Percentiles rank a stretch among this genome's conserved stretches.
Conservation (phyloP, 805 yeast genomes). For the Candida anglica region DNA sequence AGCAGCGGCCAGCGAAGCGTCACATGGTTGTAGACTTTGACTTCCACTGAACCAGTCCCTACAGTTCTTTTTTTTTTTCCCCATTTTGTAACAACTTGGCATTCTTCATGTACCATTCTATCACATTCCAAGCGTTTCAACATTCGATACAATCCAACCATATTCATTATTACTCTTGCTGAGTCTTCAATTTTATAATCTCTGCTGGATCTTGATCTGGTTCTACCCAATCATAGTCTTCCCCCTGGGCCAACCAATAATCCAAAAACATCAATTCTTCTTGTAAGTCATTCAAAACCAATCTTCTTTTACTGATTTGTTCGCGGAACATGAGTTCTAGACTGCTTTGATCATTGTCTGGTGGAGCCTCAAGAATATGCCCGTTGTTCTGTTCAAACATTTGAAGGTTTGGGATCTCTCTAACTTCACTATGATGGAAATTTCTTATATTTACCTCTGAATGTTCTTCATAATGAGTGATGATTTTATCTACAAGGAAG, state of each 20-base stretch:
- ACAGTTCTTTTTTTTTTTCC: too few relatives aligned
- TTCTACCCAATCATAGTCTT: conserved; percentile 38
- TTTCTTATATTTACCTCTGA: conserved; percentile 38
- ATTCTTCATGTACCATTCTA: too few relatives aligned
- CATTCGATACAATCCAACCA: too few relatives aligned
- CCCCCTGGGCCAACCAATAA: conserved; percentile 35
- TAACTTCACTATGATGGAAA: conserved; percentile 30
- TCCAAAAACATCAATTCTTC: conserved; percentile 34
- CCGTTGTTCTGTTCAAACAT: conserved; percentile 15
- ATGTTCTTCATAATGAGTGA: conserved; percentile 39
- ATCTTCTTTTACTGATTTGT: conserved; percentile 21
- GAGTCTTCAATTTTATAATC: conserved; percentile 13
- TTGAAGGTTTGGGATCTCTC: conserved; percentile 14
- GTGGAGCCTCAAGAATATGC: conserved; percentile 21
- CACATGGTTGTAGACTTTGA: too few relatives aligned
- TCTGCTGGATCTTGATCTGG: conserved; percentile 47
- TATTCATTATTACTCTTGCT: too few relatives aligned
- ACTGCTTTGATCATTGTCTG: conserved; percentile 1
- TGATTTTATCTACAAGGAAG: conserved; percentile 25
- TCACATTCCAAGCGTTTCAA: too few relatives aligned
- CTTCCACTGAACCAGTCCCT: too few relatives aligned
- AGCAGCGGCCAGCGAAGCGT: too few relatives aligned
- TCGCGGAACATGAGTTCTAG: conserved; percentile 17
- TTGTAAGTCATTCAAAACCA: conserved; percentile 33
- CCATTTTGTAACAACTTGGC: too few relatives aligned